These are phyloP conservation scores for Ophiostoma sp. DNA, from an alignment of 2,329 filamentous ascomycete species.

Conservation along the genomic window DNA sequence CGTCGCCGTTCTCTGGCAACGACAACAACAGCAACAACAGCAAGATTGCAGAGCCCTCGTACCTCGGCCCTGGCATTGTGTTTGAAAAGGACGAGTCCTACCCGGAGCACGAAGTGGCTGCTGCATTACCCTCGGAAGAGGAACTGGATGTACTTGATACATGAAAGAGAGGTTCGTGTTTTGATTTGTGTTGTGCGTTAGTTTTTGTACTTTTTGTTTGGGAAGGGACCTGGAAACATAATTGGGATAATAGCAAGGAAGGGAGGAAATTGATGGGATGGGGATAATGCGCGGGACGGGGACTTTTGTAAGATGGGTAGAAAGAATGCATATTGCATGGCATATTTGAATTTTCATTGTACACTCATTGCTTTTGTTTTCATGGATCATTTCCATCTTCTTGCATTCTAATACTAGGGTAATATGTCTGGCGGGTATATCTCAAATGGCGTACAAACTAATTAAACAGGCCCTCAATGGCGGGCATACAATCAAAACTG, in stretches of 20 bases:
- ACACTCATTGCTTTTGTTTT: background rate
- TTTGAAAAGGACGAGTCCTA: constrained; percentile 54
- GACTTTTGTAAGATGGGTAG: background rate
- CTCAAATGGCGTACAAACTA: background rate
- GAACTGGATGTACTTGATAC: constrained; percentile 46
- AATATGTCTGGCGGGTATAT: constrained; percentile 15
- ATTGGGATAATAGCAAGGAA: background rate
- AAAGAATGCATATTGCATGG: background rate
- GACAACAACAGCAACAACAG: constrained; percentile 6
- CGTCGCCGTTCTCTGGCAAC: background rate
- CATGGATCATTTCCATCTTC: background rate
- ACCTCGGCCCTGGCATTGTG: constrained; percentile 50
- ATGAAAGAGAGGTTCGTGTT: constrained; percentile 31
- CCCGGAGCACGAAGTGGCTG: constrained; percentile 39
- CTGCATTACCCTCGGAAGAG: constrained; percentile 43
- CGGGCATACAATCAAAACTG: background rate
- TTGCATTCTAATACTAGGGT: background rate
- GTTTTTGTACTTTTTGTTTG: background rate
- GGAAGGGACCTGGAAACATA: background rate
- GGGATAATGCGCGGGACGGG: too few species aligned
- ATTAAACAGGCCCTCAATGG: background rate
- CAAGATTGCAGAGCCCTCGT: constrained; percentile 48
- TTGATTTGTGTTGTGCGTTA: background rate
- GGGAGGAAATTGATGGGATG: background rate
- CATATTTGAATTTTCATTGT: background rate